Evolutionary conservation across 2,329 filamentous ascomycete species (phyloP).

Genomic region (Xylaria polymorpha): DNA sequence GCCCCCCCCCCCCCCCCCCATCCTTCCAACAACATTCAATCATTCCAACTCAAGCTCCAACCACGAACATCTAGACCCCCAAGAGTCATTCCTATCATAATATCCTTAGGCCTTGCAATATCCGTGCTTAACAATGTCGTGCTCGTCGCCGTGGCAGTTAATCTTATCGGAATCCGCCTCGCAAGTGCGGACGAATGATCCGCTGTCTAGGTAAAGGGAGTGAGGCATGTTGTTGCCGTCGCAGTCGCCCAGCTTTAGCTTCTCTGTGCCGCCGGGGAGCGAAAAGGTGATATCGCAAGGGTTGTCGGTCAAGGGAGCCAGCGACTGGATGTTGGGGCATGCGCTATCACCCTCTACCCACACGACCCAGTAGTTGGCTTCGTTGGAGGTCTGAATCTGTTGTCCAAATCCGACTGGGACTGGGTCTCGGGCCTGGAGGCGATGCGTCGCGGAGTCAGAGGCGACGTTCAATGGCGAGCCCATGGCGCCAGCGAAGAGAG

Average conservation of each 20-base stretch:
- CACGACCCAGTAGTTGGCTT: constrained; percentile 39
- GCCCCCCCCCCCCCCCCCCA: background rate
- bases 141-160: constrained; percentile 43
- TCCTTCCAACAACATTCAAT: background rate
- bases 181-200: constrained; percentile 26
- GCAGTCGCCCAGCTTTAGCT: constrained; percentile 34
- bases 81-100: background rate
- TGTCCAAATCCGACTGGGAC: constrained; percentile 21
- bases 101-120: constrained; percentile 10
- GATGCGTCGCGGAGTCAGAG: background rate
- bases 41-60: background rate
- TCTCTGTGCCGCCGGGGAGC: constrained; percentile 26
- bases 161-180: constrained; percentile 36
- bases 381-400: constrained; percentile 26
- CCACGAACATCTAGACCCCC: background rate
- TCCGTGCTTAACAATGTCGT: constrained; percentile 45
- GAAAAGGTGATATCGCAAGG: constrained; percentile 35
- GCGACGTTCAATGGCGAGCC: constrained; percentile 3
- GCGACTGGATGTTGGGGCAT: constrained; percentile 31
- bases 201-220: constrained; percentile 20
- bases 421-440: constrained; percentile 10
- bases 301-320: constrained; percentile 20
- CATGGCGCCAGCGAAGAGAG: constrained; percentile 15
- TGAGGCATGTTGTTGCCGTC: constrained; percentile 31
- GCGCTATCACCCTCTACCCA: constrained; percentile 40